phyloP scores from a whole-genome alignment of 78 protist species.

The Planoprotostelium fungivorum region DNA sequence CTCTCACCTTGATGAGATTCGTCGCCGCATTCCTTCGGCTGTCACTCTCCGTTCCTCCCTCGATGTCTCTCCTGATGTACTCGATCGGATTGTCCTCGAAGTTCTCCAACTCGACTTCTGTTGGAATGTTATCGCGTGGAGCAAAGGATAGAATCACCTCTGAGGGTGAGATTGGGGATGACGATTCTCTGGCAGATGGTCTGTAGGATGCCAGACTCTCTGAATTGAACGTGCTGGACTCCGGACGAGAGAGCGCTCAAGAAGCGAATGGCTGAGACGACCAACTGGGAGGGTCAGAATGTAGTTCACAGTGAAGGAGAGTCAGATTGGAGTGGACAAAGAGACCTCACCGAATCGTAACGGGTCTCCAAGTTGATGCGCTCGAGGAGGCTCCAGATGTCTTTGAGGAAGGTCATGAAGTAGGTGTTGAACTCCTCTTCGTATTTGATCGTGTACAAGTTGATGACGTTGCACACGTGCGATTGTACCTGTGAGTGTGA shows the following conservation, averaged over 20 bases:
- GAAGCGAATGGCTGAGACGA: conserved; percentile 66
- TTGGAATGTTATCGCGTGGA: background rate
- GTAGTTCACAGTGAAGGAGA: background rate
- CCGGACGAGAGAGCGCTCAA: conserved; percentile 57
- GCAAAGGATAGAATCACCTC: conserved; percentile 12
- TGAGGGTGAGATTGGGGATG: conserved; percentile 73
- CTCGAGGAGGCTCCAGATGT: conserved; percentile 51
- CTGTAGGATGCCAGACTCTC: conserved; percentile 30
- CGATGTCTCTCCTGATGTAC: conserved; percentile 89
- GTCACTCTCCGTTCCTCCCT: conserved; percentile 81
- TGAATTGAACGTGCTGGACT: conserved; percentile 67
- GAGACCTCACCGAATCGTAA: conserved; percentile 35
- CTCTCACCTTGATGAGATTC: conserved; percentile 73
- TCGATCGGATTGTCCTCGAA: conserved; percentile 79
- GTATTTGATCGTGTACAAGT: conserved; percentile 36
- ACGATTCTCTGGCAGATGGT: conserved; percentile 75
- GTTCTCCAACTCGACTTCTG: conserved; percentile 75
- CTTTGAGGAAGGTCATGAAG: conserved; percentile 45
- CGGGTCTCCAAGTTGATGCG: conserved; percentile 6
- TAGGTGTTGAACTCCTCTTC: conserved; percentile 69
- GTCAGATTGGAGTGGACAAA: background rate
- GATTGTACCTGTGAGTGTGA: conserved; percentile 42
- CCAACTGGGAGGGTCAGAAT: conserved; percentile 32
- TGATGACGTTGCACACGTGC: conserved; percentile 44
- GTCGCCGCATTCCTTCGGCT: conserved; percentile 84